phyloP scores from a whole-genome alignment of 2,329 filamentous ascomycete genomes.

The Byssothecium circinans region DNA sequence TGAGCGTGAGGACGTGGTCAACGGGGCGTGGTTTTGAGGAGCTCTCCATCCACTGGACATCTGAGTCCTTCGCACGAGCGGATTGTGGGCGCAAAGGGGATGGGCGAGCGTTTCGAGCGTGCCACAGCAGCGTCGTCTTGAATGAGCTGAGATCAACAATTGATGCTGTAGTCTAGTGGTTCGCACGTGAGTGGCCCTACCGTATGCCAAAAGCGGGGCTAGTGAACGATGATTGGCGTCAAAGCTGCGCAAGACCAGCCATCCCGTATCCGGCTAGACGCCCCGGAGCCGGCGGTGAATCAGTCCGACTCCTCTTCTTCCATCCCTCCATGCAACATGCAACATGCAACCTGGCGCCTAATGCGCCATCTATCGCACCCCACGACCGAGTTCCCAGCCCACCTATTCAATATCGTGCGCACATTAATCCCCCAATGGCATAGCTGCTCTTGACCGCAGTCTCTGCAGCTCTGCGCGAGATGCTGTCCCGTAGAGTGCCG shows the following conservation, averaged over 20 bases:
- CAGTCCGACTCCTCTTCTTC: conserved; percentile 10
- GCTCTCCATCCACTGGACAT: too few relatives aligned
- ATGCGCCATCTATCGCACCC: conserved; percentile 11
- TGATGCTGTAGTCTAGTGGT: too few relatives aligned
- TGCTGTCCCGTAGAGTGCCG: conserved; percentile 18
- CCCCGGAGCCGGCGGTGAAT: conserved; percentile 17
- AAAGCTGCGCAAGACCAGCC: conserved; percentile 20
- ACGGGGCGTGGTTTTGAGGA: neutral
- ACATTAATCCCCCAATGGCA: conserved; percentile 26
- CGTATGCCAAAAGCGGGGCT: conserved; percentile 12
- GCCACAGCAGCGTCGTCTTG: too few relatives aligned
- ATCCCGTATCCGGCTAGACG: conserved; percentile 1
- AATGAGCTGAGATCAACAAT: too few relatives aligned
- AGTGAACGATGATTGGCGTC: conserved; percentile 7
- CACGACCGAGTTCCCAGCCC: conserved; percentile 11
- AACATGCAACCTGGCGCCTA: conserved; percentile 15
- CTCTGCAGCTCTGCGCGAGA: conserved; percentile 16
- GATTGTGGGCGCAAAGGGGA: too few relatives aligned
- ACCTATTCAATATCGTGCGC: conserved; percentile 1
- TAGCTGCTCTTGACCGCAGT: conserved; percentile 8
- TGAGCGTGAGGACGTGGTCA: too few relatives aligned
- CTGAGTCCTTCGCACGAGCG: too few relatives aligned
- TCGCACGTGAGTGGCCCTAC: conserved; percentile 3
- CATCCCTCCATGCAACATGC: conserved; percentile 15
- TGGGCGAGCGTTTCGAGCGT: too few relatives aligned